These are phyloP conservation scores for Venturiaceae sp. DNA, from an alignment of 2,329 filamentous ascomycete genomes.

Conservation along the genomic window DNA sequence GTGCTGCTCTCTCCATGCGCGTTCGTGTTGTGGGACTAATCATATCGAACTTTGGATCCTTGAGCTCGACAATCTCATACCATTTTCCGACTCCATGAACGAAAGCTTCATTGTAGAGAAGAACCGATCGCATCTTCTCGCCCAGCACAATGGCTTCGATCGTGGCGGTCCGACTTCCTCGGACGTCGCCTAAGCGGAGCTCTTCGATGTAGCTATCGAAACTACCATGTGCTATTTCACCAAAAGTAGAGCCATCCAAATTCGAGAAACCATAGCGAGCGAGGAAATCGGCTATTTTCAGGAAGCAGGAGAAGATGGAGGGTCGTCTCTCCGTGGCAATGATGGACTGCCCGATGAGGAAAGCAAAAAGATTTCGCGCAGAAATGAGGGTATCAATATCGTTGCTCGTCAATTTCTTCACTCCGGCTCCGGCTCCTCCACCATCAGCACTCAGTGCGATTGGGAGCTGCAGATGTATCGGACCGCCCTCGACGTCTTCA, in stretches of 20 bases:
- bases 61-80: conserved; percentile 59
- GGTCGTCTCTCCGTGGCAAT: conserved; percentile 46
- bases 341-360: conserved; percentile 51
- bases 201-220: conserved; percentile 72
- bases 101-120: conserved; percentile 85
- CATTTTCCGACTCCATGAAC: conserved; percentile 83
- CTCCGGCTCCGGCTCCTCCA: conserved; percentile 14
- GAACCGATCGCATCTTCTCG: conserved; percentile 72
- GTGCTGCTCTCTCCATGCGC: conserved; percentile 69
- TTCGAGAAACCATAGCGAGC: conserved; percentile 51
- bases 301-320: conserved; percentile 50
- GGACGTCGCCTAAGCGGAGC: conserved; percentile 66
- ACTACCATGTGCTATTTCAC: conserved; percentile 51
- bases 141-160: conserved; percentile 83
- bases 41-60: conserved; percentile 58
- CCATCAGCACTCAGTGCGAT: conserved; percentile 37
- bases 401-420: conserved; percentile 25
- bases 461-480: conserved; percentile 49
- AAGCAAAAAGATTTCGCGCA: conserved; percentile 55
- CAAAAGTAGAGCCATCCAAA: conserved; percentile 53
- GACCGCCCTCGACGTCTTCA: conserved; percentile 33
- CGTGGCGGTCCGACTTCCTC: conserved; percentile 76
- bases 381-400: conserved; percentile 49
- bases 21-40: conserved; percentile 64
- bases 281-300: conserved; percentile 49